Conservation (phyloP, 2,329 filamentous ascomycete genomes). For the Elsinoe fawcettii region DNA sequence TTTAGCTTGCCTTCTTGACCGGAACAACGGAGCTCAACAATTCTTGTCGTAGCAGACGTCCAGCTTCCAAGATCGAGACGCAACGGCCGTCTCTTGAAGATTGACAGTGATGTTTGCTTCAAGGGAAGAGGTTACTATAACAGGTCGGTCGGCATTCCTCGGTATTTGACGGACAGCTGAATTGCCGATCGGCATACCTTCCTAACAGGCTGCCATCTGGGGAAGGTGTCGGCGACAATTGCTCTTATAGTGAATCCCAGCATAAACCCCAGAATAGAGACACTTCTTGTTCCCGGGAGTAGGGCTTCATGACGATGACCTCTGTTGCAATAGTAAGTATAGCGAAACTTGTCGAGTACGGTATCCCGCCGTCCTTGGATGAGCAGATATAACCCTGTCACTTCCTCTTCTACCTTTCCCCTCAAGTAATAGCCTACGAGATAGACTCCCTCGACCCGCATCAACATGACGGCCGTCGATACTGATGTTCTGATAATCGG, state of each 20-base stretch:
- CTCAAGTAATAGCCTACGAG: no score
- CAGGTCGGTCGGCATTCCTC: background rate
- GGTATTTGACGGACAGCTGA: background rate
- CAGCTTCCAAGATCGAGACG: background rate
- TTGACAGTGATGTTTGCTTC: no score
- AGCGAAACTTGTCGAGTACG: background rate
- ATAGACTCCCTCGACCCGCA: background rate
- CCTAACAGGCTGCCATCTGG: background rate
- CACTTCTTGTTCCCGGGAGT: background rate
- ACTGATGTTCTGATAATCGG: constrained; percentile 44
- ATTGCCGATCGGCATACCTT: background rate
- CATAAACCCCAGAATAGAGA: no score
- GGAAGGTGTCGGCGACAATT: background rate
- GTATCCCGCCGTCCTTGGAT: no score
- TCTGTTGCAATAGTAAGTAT: background rate
- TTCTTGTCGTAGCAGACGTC: background rate
- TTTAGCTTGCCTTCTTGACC: background rate
- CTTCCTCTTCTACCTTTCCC: no score
- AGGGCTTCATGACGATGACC: background rate
- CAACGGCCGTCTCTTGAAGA: no score
- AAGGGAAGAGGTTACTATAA: background rate
- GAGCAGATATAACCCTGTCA: no score
- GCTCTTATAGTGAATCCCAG: background rate
- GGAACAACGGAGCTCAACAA: background rate
- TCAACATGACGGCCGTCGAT: constrained; percentile 29